These are phyloP conservation scores for Mycotypha africana DNA, from an alignment of 371 early-diverging fungal species.

Conservation along the genomic window DNA sequence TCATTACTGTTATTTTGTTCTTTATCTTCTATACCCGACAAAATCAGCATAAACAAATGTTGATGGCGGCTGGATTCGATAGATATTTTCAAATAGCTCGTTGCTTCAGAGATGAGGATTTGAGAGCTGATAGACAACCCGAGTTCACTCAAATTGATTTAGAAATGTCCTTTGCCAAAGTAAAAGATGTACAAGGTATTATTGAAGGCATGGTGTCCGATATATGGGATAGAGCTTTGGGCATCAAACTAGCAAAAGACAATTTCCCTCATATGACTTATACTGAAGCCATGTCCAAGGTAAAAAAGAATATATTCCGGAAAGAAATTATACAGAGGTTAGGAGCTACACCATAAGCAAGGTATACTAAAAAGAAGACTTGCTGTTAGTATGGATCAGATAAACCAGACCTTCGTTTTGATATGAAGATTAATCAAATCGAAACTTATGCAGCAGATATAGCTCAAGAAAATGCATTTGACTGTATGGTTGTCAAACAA, in stretches of 20 bases:
- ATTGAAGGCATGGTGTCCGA: conserved; percentile 71
- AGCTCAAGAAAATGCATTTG: conserved; percentile 19
- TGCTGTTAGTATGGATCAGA: conserved; percentile 77
- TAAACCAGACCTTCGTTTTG: conserved; percentile 85
- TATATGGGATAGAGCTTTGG: conserved; percentile 62
- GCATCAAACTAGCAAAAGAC: conserved; percentile 38
- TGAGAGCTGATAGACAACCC: conserved; percentile 88
- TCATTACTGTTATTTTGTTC: neutral
- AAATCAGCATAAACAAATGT: conserved; percentile 79
- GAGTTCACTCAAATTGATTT: conserved; percentile 94
- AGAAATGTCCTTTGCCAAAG: conserved; percentile 81
- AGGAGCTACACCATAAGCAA: too few relatives aligned
- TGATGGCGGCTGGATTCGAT: conserved; percentile 89
- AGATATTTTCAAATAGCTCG: conserved; percentile 90
- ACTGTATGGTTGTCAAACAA: conserved; percentile 42
- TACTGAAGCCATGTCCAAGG: conserved; percentile 71
- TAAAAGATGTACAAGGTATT: conserved; percentile 62
- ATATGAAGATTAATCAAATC: conserved; percentile 58
- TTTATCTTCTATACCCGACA: neutral
- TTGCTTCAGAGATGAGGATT: conserved; percentile 92
- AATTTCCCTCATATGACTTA: conserved; percentile 75
- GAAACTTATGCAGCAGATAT: conserved; percentile 20
- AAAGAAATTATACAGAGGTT: too few relatives aligned
- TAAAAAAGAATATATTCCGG: conserved; percentile 18
- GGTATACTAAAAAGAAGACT: too few relatives aligned